Conservation (phyloP, 2,329 filamentous ascomycete genomes). For the Huntiella omanensis region DNA sequence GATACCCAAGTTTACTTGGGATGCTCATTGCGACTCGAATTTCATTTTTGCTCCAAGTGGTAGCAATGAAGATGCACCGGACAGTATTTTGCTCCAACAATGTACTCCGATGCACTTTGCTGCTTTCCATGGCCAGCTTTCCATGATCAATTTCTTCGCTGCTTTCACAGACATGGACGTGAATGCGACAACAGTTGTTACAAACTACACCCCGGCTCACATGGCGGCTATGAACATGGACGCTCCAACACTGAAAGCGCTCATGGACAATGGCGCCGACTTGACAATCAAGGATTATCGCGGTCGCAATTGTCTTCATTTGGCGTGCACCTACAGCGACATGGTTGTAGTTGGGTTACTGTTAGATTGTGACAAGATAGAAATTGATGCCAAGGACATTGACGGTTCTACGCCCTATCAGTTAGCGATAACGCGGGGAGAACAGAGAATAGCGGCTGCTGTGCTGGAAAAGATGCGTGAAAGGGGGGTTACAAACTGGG, state of each 20-base stretch:
- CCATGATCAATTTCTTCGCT: constrained; percentile 10
- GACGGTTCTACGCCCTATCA: neutral
- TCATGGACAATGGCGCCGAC: constrained; percentile 13
- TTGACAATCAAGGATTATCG: neutral
- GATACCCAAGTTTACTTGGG: constrained; percentile 9
- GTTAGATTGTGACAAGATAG: neutral
- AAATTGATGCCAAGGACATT: neutral
- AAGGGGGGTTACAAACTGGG: too few relatives aligned
- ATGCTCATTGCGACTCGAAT: constrained; percentile 8
- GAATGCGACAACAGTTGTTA: constrained; percentile 3
- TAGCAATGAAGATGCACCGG: neutral
- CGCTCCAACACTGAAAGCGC: constrained; percentile 18
- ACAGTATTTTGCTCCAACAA: neutral
- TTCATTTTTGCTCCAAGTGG: constrained; percentile 10
- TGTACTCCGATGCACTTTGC: constrained; percentile 11
- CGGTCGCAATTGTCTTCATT: too few relatives aligned
- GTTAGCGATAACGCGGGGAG: neutral
- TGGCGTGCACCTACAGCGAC: too few relatives aligned
- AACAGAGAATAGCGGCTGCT: neutral
- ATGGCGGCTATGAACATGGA: constrained; percentile 14
- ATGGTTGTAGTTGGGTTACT: neutral
- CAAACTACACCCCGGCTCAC: constrained; percentile 7
- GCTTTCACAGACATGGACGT: constrained; percentile 3
- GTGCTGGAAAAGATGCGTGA: neutral
- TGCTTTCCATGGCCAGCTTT: constrained; percentile 11